Evolutionary conservation across 805 yeast species (phyloP).

Genomic region (Candida takata): DNA sequence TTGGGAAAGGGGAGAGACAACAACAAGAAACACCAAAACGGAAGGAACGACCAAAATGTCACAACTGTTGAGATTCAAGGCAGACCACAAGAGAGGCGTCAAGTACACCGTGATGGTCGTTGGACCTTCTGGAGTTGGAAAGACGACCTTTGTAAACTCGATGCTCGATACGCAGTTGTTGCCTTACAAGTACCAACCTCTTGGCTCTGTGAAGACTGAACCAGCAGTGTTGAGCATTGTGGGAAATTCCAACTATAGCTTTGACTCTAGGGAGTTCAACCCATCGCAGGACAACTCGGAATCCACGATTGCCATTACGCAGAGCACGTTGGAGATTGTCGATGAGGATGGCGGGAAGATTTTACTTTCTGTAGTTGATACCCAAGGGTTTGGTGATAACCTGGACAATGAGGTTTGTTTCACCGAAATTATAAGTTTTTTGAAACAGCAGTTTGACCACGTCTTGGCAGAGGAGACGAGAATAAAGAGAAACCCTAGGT

Average conservation of each 20-base stretch:
- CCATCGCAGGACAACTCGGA: conserved; percentile 52
- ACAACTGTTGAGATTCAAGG: conserved; percentile 1
- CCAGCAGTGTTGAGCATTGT: conserved; percentile 19
- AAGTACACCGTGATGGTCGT: conserved; percentile 68
- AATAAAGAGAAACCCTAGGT: conserved; percentile 78
- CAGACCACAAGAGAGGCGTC: conserved; percentile 44
- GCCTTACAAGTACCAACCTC: conserved; percentile 48
- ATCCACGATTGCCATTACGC: conserved; percentile 72
- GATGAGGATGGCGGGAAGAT: conserved; percentile 56
- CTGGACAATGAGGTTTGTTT: conserved; percentile 63
- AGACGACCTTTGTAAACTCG: conserved; percentile 67
- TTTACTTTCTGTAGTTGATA: conserved; percentile 56
- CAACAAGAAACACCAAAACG: no score
- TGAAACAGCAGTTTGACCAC: conserved; percentile 71
- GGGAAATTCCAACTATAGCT: conserved; percentile 34
- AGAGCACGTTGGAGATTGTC: conserved; percentile 50
- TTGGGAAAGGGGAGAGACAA: no score
- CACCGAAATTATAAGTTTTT: conserved; percentile 54
- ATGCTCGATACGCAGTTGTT: conserved; percentile 55
- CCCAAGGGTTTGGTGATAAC: conserved; percentile 73
- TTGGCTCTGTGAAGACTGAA: conserved; percentile 23
- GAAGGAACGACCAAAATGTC: not conserved
- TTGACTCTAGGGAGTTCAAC: conserved; percentile 54
- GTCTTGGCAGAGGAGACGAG: conserved; percentile 84
- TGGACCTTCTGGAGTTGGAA: conserved; percentile 73